phyloP scores from a whole-genome alignment of 768 basidiomycete genomes.

The Boletus pseudo-olivaceus region DNA sequence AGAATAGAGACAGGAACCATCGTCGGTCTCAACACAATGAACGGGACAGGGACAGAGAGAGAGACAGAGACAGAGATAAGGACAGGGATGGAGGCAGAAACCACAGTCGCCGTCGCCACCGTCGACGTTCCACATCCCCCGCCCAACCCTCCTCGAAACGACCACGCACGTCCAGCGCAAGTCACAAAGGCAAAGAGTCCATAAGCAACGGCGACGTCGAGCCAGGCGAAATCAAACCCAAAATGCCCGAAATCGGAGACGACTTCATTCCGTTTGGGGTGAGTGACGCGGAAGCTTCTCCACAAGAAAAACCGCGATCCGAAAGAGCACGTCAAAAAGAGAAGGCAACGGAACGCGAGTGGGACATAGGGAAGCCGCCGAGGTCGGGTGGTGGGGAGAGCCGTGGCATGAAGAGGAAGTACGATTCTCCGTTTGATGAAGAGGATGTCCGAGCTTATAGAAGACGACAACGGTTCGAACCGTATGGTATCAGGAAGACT shows the following conservation, averaged over 20 bases:
- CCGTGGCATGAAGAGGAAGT: slow-evolving; percentile 42
- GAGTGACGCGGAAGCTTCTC: slow-evolving; percentile 14
- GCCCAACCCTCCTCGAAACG: slow-evolving; percentile 16
- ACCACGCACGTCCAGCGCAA: slow-evolving; percentile 6
- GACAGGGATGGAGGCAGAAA: background rate
- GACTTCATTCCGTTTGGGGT: slow-evolving; percentile 31
- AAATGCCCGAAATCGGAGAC: slow-evolving; percentile 21
- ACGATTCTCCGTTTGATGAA: slow-evolving; percentile 41
- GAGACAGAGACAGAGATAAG: background rate
- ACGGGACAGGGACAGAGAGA: slow-evolving; percentile 6
- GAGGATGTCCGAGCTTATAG: slow-evolving; percentile 39
- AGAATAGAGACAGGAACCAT: slow-evolving; percentile 4
- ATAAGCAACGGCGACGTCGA: slow-evolving; percentile 1
- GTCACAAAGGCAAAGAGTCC: slow-evolving; percentile 19
- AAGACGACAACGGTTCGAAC: slow-evolving; percentile 50
- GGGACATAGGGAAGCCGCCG: slow-evolving; percentile 36
- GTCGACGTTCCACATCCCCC: slow-evolving; percentile 16
- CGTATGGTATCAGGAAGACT: slow-evolving; percentile 51
- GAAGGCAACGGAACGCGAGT: slow-evolving; percentile 33
- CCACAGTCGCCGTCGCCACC: slow-evolving; percentile 1
- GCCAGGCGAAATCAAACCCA: slow-evolving; percentile 9
- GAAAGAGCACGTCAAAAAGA: slow-evolving; percentile 22
- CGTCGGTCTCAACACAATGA: slow-evolving; percentile 9
- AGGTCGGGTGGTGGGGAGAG: slow-evolving; percentile 22
- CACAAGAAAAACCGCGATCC: slow-evolving; percentile 8